Percentiles rank a stretch among this genome's conserved stretches.
These are phyloP conservation scores for Bertia moriformis DNA, from an alignment of 2,329 filamentous ascomycete species.

Conservation along the genomic window DNA sequence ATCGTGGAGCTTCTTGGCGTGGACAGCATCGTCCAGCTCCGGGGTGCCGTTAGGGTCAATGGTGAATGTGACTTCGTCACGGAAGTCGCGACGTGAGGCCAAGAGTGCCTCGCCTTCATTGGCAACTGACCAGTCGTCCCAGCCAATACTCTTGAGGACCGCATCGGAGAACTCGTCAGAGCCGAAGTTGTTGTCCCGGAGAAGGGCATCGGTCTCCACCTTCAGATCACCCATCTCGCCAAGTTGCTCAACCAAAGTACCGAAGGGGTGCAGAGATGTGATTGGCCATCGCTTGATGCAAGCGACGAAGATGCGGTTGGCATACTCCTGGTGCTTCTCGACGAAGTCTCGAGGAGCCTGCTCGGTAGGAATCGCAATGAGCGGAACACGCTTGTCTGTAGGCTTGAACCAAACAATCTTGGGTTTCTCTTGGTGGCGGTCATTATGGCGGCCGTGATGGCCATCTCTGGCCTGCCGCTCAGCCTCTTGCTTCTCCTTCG, in stretches of 20 bases:
- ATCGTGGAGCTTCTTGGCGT: slow-evolving; percentile 71
- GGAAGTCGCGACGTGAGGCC: slow-evolving; percentile 73
- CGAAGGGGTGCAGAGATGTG: slow-evolving; percentile 96
- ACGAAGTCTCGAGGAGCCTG: slow-evolving; percentile 96
- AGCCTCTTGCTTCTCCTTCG: slow-evolving; percentile 97
- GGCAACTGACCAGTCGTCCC: slow-evolving; percentile 77
- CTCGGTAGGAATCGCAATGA: slow-evolving; percentile 96
- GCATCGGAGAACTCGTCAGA: slow-evolving; percentile 96
- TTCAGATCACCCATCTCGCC: slow-evolving; percentile 94
- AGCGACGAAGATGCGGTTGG: slow-evolving; percentile 93
- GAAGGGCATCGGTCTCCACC: slow-evolving; percentile 90
- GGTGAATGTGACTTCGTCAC: slow-evolving; percentile 75
- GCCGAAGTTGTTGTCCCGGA: slow-evolving; percentile 96
- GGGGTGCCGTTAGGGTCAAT: slow-evolving; percentile 78
- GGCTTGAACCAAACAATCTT: slow-evolving; percentile 99
- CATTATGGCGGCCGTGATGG: slow-evolving; percentile 52
- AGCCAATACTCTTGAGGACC: slow-evolving; percentile 79
- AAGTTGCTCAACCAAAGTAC: slow-evolving; percentile 90
- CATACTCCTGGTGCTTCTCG: slow-evolving; percentile 94
- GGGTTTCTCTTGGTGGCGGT: slow-evolving; percentile 83
- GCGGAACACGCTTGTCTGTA: slow-evolving; percentile 92
- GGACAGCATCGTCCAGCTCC: slow-evolving; percentile 82
- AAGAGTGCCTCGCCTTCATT: slow-evolving; percentile 68
- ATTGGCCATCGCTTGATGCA: slow-evolving; percentile 99
- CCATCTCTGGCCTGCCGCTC: slow-evolving; percentile 86